These are phyloP conservation scores for Pyrenopolyporus hunteri DNA, from an alignment of 495 filamentous ascomycete genomes.

Conservation along the genomic window DNA sequence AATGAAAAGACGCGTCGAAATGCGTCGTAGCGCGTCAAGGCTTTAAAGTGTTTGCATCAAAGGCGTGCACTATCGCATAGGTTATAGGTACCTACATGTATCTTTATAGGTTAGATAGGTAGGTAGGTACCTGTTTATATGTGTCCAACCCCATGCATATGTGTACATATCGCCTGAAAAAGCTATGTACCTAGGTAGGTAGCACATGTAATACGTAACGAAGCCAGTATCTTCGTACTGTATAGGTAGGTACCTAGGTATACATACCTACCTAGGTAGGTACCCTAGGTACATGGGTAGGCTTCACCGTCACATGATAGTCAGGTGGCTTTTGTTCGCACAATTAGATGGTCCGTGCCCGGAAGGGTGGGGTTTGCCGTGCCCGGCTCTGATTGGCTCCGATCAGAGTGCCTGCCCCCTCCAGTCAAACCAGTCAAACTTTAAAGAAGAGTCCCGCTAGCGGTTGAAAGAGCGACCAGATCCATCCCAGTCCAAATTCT, in stretches of 20 bases:
- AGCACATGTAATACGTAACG: no score
- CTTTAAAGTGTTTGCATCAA: no score
- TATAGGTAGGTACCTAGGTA: no score
- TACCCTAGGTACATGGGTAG: no score
- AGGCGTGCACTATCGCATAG: no score
- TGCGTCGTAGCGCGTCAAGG: conserved; percentile 31
- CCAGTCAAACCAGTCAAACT: not conserved
- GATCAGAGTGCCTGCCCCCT: conserved; percentile 2
- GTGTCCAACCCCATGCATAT: no score
- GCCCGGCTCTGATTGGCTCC: conserved; percentile 1
- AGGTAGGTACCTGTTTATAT: no score
- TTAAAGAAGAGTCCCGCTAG: conserved; percentile 31
- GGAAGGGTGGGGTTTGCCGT: conserved; percentile 5
- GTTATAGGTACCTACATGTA: not conserved
- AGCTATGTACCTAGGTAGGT: no score
- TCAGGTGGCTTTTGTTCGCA: conserved; percentile 20
- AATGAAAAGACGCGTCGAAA: not conserved
- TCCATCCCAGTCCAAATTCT: conserved; percentile 38
- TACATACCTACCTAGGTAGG: not conserved
- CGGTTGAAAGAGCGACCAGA: conserved; percentile 40
- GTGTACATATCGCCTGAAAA: no score
- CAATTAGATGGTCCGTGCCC: conserved; percentile 15
- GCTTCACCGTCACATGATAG: conserved; percentile 39
- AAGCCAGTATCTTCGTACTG: no score
- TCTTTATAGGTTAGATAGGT: no score